phyloP scores from a whole-genome alignment of 1,284 basidiomycete species.

The Sporisorium scitamineum region DNA sequence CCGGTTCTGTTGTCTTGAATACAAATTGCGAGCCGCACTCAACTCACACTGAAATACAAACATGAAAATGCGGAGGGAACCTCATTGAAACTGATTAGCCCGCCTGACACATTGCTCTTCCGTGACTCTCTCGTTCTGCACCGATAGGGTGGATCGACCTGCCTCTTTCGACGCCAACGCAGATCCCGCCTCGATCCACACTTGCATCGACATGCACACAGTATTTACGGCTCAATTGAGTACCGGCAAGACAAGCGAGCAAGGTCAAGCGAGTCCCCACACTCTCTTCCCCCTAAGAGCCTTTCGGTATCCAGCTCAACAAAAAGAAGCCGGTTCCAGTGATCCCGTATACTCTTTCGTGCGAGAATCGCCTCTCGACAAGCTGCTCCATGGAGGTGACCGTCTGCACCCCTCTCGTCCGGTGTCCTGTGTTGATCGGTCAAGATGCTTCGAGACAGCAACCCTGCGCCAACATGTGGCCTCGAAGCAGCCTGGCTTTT shows the following conservation, averaged over 20 bases:
- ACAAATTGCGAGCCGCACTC: not conserved
- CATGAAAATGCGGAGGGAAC: not conserved
- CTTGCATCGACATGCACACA: not conserved
- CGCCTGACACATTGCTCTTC: not conserved
- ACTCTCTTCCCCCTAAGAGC: constrained; percentile 8
- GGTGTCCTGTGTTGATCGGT: no score
- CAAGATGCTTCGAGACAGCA: no score
- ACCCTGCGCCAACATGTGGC: no score
- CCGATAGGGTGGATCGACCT: not conserved
- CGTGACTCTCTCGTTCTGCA: not conserved
- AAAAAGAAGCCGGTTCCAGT: constrained; percentile 7
- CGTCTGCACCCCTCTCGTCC: not conserved
- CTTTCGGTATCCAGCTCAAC: constrained; percentile 24
- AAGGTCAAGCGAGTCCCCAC: constrained; percentile 34
- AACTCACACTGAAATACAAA: not conserved
- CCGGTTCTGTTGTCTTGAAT: not conserved
- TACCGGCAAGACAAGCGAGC: constrained; percentile 24
- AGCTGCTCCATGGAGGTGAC: no score
- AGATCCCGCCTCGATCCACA: constrained; percentile 2
- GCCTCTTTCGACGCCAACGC: not conserved
- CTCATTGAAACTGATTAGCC: no score
- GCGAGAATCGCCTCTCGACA: constrained; percentile 1
- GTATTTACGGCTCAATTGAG: not conserved
- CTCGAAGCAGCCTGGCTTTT: no score
- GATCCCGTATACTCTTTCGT: no score